Base-by-base conservation (phyloP, 2,329 filamentous ascomycete species). In the Cytospora mali region DNA sequence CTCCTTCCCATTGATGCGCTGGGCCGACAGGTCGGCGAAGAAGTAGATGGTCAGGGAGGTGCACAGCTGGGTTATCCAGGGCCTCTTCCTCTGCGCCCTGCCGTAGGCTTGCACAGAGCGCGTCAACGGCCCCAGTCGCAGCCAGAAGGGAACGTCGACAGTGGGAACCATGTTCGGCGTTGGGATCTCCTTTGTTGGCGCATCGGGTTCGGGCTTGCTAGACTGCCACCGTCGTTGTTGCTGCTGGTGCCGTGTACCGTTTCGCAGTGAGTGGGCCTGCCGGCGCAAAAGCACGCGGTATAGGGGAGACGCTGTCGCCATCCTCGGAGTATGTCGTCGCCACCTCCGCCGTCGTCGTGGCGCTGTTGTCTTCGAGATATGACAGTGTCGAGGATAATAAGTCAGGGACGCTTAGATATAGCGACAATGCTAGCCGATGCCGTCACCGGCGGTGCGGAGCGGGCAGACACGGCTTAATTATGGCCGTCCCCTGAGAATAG, bases 1-100 rank as follows among this genome's bases (percentile, higher is more conserved):
- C 4, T 81, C 79, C 67, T 81, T 80, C 25, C 80, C 81, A 63
- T 78, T 76, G 67, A 96, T 86, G 62, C 82, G 80, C 77, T 96
- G 93, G 52, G 92, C 92, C 51, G 86, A 88, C 60, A 95, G 68
- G 74, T 96, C 93, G 10, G 90, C 91, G 55, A 86, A 83, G 46
- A 93, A 81, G 72, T 93, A 97, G 64, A 96, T 92, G 46, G 91
- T 81, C 52, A 97, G 75, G 49, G 90, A 87, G 69, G 86, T 92
- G 67, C 83, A 81, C 65, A 96, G 74, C 78, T 97, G 93, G 11
- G 92, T 96, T n/a, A 83, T 77, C 71, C 92, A 91, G 0, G 94
- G 93, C 55, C 88, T 80, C 55, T 84, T 82, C 57, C 85, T 79
- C 76, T 97, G 92, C 53, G 87, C 84, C 25, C 88, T 83, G 18